Evolutionary conservation across 768 basidiomycete genomes (phyloP), one percentile per base, ranked within the genome.

Genomic region (Cystobasidium ongulense): DNA sequence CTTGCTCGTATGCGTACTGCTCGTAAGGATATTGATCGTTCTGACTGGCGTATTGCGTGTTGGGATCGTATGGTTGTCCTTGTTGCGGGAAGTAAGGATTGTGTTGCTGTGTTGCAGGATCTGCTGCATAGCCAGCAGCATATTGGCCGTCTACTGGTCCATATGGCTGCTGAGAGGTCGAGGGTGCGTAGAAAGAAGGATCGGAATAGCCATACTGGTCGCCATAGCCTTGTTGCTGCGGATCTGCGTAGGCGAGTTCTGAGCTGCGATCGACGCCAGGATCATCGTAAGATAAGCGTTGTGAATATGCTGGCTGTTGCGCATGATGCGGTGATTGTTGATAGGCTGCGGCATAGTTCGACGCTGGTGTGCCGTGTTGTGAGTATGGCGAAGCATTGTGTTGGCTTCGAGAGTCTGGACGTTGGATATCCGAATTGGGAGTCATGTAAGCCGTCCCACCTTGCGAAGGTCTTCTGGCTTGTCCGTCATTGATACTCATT

Each of bases 311-410:
- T 41, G 65, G 46, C 5, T 67, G 50, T 5, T 59, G 57, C 25
- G 57, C 5, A 13, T 17, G 25, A 59, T 59, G 57, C 57, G 57
- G 29, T 17, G 25, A 10, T 59, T 46, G 17, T 64, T 35, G 65
- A 67, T 67, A 67, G 8, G 17, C 53, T 39, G 65, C 39, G 7
- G 43, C 43, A 17, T 50, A 39, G n/a, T 36, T 29, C 13, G 68
- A 71, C 33, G 68, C 39, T 50, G 50, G 29, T 18, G 65, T 33
- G 17, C 65, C 43, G 8, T 52, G 65, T 31, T 50, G 65, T 35
- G 63, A 64, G 65, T 67, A 67, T 50, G 65, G 65, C 41, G 65
- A 67, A 2, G 38, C 65, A 21, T 50, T 43, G 7, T 52, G 39
- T 2, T 38, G 15, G 15, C 13, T 41, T 38, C 63, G 63, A 27